Evolutionary conservation across 805 yeast genomes (phyloP), one percentile per base, ranked within the genome.

Genomic region (Suhomyces faveliae): DNA sequence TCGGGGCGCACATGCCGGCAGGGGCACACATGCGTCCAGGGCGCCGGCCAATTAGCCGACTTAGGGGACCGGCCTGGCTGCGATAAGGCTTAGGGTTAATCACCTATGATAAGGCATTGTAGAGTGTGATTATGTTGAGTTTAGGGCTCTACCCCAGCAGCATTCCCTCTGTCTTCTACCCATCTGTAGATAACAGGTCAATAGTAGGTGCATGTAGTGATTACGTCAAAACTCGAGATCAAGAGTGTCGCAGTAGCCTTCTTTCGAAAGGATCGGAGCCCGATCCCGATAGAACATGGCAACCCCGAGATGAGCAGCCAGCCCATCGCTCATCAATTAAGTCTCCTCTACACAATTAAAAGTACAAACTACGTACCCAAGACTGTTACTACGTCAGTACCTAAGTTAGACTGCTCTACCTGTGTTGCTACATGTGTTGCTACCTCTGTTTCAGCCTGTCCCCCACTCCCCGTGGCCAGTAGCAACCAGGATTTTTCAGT

Each of bases 61-160:
- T 4, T 15, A 27, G 30, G 5, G 37, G 15, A n/a, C 37, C n/a
- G 37, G 15, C 15, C 13, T 33, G 30, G 30, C 8, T n/a, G 15
- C 30, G 30, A 27, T 27, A 27, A 33, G 21, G 37, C 10, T 37
- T 37, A 37, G 40, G 40, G 40, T 21, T 37, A n/a, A 21, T 20
- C 40, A 23, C 40, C 40, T 37, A 37, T 15, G 40, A 37, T 37
- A 37, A 37, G 24, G 15, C 13, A 8, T 15, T 19, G 40, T 19
- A 15, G 13, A 17, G 37, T 15, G 21, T 33, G 37, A 33, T 15
- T 15, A 10, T 10, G 27, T 24, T 24, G 27, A 33, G 19, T 5
- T 17, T 9, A 15, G 20, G 37, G 11, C 37, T 17, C 15, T 17
- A 33, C 17, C n/a, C 12, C 21, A 17, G 27, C n/a, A n/a, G n/a